Base-by-base conservation (phyloP, 208 protist species). In the Acanthamoeba lugdunensis region DNA sequence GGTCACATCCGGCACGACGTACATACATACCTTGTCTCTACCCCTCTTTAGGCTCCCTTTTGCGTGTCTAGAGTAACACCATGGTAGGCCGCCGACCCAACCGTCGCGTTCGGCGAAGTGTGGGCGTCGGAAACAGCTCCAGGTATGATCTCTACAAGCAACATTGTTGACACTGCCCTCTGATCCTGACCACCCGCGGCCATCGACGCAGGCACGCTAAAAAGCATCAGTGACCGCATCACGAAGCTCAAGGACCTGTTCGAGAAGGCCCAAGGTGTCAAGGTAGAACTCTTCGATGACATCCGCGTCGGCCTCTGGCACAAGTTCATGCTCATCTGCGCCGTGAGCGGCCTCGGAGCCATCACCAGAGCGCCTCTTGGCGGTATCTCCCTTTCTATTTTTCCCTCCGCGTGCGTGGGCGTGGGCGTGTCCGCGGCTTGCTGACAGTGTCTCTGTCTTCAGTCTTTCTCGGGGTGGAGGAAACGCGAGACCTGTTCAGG, bases 271-370 rank as follows among this genome's bases (percentile, higher is more conserved):
- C 28, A 48, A 48, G 45, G 45, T 14, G 30, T 79, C 33, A 79
- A 79, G 71, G 71, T 79, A 33, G 71, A 79, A 9, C 71, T 79
- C 18, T 28, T 33, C 9, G 71, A 79, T 18, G 71, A 79, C 71
- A 79, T 79, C 41, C 71, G 71, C 71, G 71, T 79, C 23, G 71
- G 71, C 41, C 8, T 79, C 11, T 79, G 71, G 71, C 71, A 79
- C 71, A 79, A 79, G 71, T 79, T 79, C 71, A 79, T 79, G 71
- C 71, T 79, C 71, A 79, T 79, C 71, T 79, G 71, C 30, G 71
- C 71, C 0, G 33, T 79, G 30, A 79, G 71, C 71, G 71, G 71
- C 21, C 71, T 79, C 9, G 71, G 71, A 7, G 71, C 71, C 41
- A 45, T 79, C 71, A 79, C 71, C 9, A 23, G 71, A 37, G 71